Conservation (phyloP, 1,139 yeast species). For the Geotrichum macrosporum region DNA sequence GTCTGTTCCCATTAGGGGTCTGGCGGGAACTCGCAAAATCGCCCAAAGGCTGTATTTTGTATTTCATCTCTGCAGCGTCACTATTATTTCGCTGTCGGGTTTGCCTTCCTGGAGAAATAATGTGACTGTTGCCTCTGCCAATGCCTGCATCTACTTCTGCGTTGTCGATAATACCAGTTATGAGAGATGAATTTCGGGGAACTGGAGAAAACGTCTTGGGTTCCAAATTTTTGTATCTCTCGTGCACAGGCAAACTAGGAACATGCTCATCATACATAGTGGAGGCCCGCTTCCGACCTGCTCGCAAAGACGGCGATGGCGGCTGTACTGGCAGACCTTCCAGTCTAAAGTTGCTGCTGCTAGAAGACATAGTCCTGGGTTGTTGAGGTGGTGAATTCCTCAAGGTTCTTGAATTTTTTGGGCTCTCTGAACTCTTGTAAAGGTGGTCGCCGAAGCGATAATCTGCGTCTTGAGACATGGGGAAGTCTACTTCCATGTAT, state of each 20-base stretch:
- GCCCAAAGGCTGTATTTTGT: too few species aligned
- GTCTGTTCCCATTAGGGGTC: too few species aligned
- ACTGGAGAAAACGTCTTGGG: neutral
- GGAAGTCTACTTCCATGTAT: neutral
- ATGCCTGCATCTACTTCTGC: neutral
- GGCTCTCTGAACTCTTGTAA: neutral
- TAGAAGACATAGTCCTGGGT: neutral
- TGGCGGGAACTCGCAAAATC: too few species aligned
- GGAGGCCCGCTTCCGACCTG: conserved; percentile 4
- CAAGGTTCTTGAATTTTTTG: neutral
- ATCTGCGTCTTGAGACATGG: neutral
- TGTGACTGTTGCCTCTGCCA: neutral
- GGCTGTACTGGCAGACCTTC: neutral
- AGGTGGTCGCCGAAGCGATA: neutral
- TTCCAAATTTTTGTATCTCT: too few species aligned
- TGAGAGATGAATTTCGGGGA: neutral
- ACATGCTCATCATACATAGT: conserved; percentile 3
- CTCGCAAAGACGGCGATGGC: neutral
- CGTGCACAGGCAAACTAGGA: too few species aligned
- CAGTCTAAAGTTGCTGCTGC: neutral
- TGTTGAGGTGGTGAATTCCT: neutral
- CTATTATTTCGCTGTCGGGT: neutral
- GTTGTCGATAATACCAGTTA: neutral
- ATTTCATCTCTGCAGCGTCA: neutral
- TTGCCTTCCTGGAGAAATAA: neutral